Conservation (phyloP, 1,284 basidiomycete species). For the Sanghuangporus baumii region DNA sequence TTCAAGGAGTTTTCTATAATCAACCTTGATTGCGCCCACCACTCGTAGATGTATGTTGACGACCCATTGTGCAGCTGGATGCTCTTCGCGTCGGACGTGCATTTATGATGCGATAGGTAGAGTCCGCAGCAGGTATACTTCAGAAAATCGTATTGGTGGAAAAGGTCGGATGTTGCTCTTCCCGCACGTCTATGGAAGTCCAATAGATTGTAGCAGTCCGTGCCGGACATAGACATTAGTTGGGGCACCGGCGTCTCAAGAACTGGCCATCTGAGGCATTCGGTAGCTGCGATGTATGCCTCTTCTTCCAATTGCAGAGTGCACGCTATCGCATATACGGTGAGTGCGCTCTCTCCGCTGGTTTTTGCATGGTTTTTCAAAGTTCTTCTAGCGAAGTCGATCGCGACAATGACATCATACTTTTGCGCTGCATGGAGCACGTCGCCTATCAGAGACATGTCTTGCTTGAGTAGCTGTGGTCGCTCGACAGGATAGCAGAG, state of each 20-base stretch:
- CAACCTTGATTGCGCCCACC: not conserved
- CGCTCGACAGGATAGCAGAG: slow-evolving; percentile 37
- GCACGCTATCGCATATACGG: slow-evolving; percentile 1
- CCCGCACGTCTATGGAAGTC: not conserved
- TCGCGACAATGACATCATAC: slow-evolving; percentile 29
- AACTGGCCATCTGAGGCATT: not conserved
- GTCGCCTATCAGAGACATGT: slow-evolving; percentile 13
- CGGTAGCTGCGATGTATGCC: not conserved
- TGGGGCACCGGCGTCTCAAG: not conserved
- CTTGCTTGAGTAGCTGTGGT: not conserved
- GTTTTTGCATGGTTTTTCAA: not conserved
- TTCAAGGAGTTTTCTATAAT: not conserved
- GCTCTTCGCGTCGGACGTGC: not conserved
- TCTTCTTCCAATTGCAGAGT: slow-evolving; percentile 2
- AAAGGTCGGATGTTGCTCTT: not conserved
- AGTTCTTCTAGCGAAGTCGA: not conserved
- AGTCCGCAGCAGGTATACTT: not conserved
- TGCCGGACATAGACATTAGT: not conserved
- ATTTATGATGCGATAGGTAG: not conserved
- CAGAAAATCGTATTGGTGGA: not conserved
- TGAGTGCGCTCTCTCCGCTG: not conserved
- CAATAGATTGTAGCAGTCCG: not conserved
- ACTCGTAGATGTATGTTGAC: not conserved
- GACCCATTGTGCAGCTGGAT: not conserved
- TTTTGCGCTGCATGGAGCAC: slow-evolving; percentile 32